A percentile compares a stretch with the other conserved stretches of the same genome.
Evolutionary conservation across 1,139 yeast species (phyloP).

Genomic region (Yamadazyma pseudoaaseri): DNA sequence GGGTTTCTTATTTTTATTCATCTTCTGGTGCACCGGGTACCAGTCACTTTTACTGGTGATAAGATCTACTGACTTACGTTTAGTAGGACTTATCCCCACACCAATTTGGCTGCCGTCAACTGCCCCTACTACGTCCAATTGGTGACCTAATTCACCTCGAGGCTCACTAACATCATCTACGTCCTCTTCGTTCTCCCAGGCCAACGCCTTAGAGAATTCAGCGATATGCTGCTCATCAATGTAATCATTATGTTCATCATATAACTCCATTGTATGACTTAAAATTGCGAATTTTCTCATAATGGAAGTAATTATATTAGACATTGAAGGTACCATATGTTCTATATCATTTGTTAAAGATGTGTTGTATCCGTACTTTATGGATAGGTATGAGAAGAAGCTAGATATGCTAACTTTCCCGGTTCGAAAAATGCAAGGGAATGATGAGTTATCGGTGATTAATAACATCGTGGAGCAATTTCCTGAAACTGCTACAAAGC

Average conservation of each 20-base stretch:
- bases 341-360: constrained; percentile 87
- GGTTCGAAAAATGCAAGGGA: constrained; percentile 12
- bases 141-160: neutral
- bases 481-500: constrained; percentile 21
- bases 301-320: constrained; percentile 32
- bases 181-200: constrained; percentile 34
- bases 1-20: constrained; percentile 8
- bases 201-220: constrained; percentile 41
- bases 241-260: constrained; percentile 33
- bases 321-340: constrained; percentile 91
- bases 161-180: neutral
- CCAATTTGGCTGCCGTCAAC: constrained; percentile 6
- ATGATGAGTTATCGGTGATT: constrained; percentile 16
- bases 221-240: constrained; percentile 38
- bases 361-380: constrained; percentile 54
- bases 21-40: constrained; percentile 48
- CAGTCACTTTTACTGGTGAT: constrained; percentile 67
- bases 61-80: constrained; percentile 22
- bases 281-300: neutral
- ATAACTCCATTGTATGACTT: neutral
- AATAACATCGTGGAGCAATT: constrained; percentile 41
- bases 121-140: constrained; percentile 6
- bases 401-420: constrained; percentile 36
- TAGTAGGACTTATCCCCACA: constrained; percentile 6
- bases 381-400: constrained; percentile 26